Base-by-base conservation (phyloP, 2,329 filamentous ascomycete species). In the Colletotrichum salicis region DNA sequence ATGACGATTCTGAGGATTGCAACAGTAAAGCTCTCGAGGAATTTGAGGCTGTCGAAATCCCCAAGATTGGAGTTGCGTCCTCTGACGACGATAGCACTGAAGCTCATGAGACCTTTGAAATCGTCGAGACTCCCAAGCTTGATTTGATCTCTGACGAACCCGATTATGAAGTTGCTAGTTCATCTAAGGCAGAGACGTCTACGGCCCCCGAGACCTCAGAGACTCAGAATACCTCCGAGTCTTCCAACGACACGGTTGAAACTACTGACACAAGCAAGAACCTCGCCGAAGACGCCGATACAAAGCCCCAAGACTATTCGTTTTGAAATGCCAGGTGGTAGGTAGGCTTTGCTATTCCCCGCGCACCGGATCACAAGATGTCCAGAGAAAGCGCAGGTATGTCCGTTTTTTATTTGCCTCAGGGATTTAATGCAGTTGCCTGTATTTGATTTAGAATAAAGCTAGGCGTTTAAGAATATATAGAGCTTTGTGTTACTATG, bases 371-470 rank as follows among this genome's bases (percentile, higher is more conserved):
- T 48, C 19, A 48, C 15, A n/a, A 48, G 3, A 48, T 19, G 3
- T n/a, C 41, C 8, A n/a, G 4, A 7, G n/a, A 5, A 4, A 10
- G 19, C 41, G 19, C 41, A 10, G 8, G 8, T 10, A 22, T 6
- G 41, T 41, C 6, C 6, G 37, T 6, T 41, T 41, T 5, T 6
- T 1, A 7, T 15, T 19, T 41, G 37, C 15, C 5, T 13, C 3
- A 5, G 11, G 5, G 7, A 3, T 19, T 13, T 19, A 19, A 15
- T 41, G 63, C 80, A 80, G 27, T 76, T 75, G 78, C 78, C 15
- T 15, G 7, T 41, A 19, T 13, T 7, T 19, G 13, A 19, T 41
- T 19, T 41, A 19, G 15, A 3, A 19, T 7, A 7, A 15, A 41
- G 15, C 3, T 19, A 5, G 37, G 5, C 13, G 37, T 13, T 41